These are phyloP conservation scores for Ceratocystis diversiconidia DNA, from an alignment of 2,329 filamentous ascomycete genomes.

Conservation along the genomic window DNA sequence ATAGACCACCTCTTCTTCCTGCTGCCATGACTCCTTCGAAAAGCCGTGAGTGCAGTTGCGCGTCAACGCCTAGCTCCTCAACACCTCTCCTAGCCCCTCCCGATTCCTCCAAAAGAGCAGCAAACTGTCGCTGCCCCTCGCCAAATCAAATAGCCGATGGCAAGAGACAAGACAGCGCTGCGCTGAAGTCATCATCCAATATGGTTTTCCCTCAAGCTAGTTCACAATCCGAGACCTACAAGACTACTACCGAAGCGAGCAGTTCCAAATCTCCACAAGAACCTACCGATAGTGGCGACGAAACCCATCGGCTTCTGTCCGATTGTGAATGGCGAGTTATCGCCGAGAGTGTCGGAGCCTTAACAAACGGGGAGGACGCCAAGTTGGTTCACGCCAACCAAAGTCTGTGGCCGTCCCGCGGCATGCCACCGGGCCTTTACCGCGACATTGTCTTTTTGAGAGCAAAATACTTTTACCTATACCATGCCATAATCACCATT, in stretches of 20 bases:
- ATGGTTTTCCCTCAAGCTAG: neutral
- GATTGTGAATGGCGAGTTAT: constrained; percentile 14
- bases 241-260: no score
- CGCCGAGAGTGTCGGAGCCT: constrained; percentile 15
- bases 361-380: constrained; percentile 26
- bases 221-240: no score
- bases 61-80: neutral
- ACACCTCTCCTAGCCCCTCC: neutral
- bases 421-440: constrained; percentile 37
- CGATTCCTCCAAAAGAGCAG: neutral
- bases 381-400: constrained; percentile 30
- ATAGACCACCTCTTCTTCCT: neutral
- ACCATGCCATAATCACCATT: constrained; percentile 30
- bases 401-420: constrained; percentile 33
- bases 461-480: constrained; percentile 32
- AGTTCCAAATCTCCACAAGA: neutral
- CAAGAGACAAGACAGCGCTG: neutral
- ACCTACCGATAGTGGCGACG: neutral
- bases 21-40: neutral
- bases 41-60: neutral
- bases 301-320: constrained; percentile 11
- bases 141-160: neutral
- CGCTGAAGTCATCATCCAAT: neutral
- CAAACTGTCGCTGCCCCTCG: neutral
- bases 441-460: constrained; percentile 33